phyloP scores from a whole-genome alignment of 2,329 filamentous ascomycete species.

The Annulohypoxylon truncatum region DNA sequence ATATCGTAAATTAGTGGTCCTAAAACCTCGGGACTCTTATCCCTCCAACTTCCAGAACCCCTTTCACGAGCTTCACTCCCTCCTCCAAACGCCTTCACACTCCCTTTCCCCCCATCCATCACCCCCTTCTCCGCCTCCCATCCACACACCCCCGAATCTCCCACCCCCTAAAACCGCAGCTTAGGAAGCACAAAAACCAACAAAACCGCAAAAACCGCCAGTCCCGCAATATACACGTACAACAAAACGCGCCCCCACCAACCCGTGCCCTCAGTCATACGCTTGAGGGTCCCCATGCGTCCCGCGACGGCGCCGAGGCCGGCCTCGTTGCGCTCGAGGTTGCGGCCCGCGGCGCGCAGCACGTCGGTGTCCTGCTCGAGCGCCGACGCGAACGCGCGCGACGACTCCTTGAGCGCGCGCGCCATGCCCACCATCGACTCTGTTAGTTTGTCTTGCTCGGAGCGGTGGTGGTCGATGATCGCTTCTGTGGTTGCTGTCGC shows the following conservation, averaged over 20 bases:
- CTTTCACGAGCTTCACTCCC: background rate
- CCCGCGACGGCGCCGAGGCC: conserved; percentile 81
- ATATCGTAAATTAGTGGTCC: conserved; percentile 13
- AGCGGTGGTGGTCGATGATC: conserved; percentile 79
- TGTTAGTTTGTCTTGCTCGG: conserved; percentile 86
- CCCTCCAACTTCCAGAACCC: background rate
- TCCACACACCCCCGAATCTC: background rate
- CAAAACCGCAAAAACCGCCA: conserved; percentile 82
- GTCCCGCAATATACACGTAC: conserved; percentile 83
- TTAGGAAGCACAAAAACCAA: conserved; percentile 90
- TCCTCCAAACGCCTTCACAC: background rate
- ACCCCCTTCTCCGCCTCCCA: background rate
- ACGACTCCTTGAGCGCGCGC: conserved; percentile 78
- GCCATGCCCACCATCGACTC: conserved; percentile 85
- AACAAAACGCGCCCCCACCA: conserved; percentile 88
- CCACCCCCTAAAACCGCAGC: conserved; percentile 73
- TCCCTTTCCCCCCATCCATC: background rate
- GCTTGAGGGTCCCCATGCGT: conserved; percentile 79
- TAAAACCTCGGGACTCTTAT: background rate
- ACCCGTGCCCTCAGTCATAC: conserved; percentile 88
- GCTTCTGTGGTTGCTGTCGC: conserved; percentile 72
- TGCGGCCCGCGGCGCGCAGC: conserved; percentile 75
- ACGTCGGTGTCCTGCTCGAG: conserved; percentile 80
- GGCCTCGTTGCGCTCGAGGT: conserved; percentile 79
- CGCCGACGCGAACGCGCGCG: conserved; percentile 75